Conservation (phyloP, 2,329 filamentous ascomycete genomes). For the Cercospora nicotianae region DNA sequence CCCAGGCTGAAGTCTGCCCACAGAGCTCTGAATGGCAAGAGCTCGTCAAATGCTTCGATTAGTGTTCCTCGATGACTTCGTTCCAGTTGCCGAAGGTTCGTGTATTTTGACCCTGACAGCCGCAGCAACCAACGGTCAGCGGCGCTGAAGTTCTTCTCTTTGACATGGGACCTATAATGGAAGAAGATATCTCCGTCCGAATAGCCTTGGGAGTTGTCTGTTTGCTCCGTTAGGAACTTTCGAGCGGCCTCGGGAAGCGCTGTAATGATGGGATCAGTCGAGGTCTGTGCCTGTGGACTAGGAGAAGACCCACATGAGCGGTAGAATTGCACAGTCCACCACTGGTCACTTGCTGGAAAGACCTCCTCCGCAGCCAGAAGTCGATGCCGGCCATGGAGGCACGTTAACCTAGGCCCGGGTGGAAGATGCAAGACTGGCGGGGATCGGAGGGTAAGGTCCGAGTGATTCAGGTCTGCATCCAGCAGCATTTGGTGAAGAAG, state of each 20-base stretch:
- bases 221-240: neutral
- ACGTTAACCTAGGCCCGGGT: neutral
- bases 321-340: neutral
- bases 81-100: neutral
- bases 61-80: neutral
- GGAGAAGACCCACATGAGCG: neutral
- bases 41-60: neutral
- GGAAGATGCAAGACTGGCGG: neutral
- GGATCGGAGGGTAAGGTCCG: neutral
- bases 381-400: neutral
- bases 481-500: neutral
- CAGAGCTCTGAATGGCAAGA: too few species aligned
- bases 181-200: neutral
- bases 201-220: neutral
- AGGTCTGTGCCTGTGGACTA: neutral
- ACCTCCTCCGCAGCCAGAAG: neutral
- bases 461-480: neutral
- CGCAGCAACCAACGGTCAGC: neutral
- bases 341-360: neutral
- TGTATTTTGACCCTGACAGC: neutral
- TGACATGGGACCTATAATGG: neutral
- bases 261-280: neutral
- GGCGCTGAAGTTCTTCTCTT: neutral
- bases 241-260: neutral
- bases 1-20: too few species aligned